A percentile compares a stretch with the other conserved stretches of the same genome.
These are phyloP conservation scores for Diaporthe citrichinensis DNA, from an alignment of 2,329 filamentous ascomycete genomes.

Conservation along the genomic window DNA sequence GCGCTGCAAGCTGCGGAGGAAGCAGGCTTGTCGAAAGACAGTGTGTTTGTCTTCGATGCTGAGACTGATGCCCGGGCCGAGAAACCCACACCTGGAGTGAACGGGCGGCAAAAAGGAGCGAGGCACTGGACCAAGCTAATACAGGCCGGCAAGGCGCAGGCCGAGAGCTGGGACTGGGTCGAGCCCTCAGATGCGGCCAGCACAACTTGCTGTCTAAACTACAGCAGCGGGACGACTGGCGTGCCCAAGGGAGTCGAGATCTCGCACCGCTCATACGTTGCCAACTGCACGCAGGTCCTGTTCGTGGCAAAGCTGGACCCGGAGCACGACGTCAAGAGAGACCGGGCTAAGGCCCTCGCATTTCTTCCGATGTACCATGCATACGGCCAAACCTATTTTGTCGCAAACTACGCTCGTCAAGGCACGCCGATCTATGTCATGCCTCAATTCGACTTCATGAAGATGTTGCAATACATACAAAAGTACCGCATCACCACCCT, in stretches of 20 bases:
- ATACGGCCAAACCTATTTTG: constrained; percentile 79
- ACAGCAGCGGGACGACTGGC: constrained; percentile 84
- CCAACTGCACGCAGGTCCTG: constrained; percentile 76
- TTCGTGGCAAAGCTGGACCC: constrained; percentile 61
- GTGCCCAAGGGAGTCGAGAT: constrained; percentile 88
- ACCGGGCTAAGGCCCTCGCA: constrained; percentile 65
- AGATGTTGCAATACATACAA: constrained; percentile 78
- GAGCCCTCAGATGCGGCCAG: constrained; percentile 65
- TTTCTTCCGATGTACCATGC: constrained; percentile 86
- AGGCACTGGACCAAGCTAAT: constrained; percentile 77
- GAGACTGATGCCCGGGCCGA: constrained; percentile 54
- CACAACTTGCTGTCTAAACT: constrained; percentile 80
- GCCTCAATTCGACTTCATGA: constrained; percentile 81
- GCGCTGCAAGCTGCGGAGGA: constrained; percentile 76
- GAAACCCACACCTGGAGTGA: constrained; percentile 44
- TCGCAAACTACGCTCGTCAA: constrained; percentile 69
- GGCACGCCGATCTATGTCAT: constrained; percentile 83
- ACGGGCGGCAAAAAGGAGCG: constrained; percentile 54
- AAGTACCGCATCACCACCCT: constrained; percentile 78
- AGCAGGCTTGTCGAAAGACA: constrained; percentile 66
- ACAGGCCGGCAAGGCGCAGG: constrained; percentile 61
- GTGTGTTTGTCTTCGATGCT: constrained; percentile 77
- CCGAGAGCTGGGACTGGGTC: constrained; percentile 73
- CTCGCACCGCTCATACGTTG: constrained; percentile 81
- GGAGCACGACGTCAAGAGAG: constrained; percentile 60